Conservation (phyloP, 108 stramenopile species). For the Aurantiochytrium sp. region DNA sequence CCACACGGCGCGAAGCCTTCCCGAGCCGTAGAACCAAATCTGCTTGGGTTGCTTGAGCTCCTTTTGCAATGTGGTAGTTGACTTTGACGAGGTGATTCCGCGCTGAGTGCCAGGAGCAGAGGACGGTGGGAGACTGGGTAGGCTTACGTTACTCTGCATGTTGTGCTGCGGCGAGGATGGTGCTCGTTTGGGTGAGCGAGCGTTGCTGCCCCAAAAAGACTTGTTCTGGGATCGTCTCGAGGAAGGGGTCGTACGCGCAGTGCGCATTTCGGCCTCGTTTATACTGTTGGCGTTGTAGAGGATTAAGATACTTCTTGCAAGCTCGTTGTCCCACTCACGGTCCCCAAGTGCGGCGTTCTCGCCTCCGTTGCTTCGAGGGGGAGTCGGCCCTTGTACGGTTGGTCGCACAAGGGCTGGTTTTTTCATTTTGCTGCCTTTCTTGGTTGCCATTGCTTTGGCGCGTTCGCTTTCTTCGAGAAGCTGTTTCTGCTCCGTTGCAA, state of each 20-base stretch:
- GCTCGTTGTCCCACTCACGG: slow-evolving; percentile 23
- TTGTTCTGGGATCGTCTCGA: not conserved
- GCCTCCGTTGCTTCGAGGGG: not conserved
- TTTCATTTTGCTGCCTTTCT: not conserved
- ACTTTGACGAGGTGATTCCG: too few relatives aligned
- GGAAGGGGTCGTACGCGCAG: not conserved
- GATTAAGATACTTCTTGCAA: not conserved
- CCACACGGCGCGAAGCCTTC: slow-evolving; percentile 37
- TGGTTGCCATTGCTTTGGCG: not conserved
- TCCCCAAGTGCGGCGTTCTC: not conserved
- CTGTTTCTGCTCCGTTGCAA: not conserved
- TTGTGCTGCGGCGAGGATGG: not conserved
- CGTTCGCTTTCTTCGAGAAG: too few relatives aligned
- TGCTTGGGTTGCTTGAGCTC: slow-evolving; percentile 8
- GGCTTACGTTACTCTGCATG: not conserved
- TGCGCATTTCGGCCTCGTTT: not conserved
- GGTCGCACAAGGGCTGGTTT: not conserved
- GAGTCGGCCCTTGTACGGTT: not conserved
- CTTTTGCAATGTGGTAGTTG: not conserved
- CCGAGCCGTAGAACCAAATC: slow-evolving; percentile 46
- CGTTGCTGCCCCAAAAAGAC: not conserved
- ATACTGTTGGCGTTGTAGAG: not conserved
- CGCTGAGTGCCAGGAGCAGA: not conserved
- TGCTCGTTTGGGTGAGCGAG: not conserved
- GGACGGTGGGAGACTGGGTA: not conserved